These are phyloP conservation scores for Claviceps purpurea DNA, from an alignment of 2,329 filamentous ascomycete genomes.

Conservation along the genomic window DNA sequence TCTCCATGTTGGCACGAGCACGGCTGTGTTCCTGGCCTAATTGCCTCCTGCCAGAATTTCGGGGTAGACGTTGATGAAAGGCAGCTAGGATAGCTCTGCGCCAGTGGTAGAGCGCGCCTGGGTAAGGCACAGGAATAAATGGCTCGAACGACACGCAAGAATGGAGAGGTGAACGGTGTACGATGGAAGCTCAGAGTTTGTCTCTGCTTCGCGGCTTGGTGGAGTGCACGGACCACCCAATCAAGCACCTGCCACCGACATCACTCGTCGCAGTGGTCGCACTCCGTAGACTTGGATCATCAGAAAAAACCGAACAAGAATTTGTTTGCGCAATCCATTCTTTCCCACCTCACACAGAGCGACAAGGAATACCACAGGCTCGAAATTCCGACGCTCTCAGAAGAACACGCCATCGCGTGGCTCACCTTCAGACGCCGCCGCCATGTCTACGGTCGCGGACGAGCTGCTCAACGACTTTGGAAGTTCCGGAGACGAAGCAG, in stretches of 20 bases:
- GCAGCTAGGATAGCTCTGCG: neutral
- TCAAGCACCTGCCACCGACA: slow-evolving; percentile 4
- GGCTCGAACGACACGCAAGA: neutral
- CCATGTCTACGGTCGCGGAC: slow-evolving; percentile 83
- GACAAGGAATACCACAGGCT: neutral
- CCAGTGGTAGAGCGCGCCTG: neutral
- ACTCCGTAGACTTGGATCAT: too few relatives aligned
- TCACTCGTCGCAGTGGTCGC: slow-evolving; percentile 1
- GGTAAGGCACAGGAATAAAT: neutral
- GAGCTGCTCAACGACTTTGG: slow-evolving; percentile 69
- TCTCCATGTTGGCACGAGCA: slow-evolving; percentile 52
- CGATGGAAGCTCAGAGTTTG: neutral
- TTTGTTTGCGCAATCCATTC: neutral
- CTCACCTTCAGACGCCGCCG: slow-evolving; percentile 9
- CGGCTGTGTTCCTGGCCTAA: neutral
- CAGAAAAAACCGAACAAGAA: neutral
- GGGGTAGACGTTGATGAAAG: too few relatives aligned
- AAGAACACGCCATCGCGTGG: neutral
- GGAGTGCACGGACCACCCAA: slow-evolving; percentile 7
- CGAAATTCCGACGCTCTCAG: too few relatives aligned
- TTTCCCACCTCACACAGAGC: neutral
- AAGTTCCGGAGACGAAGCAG: slow-evolving; percentile 59
- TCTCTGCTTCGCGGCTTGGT: too few relatives aligned
- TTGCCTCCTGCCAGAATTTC: neutral
- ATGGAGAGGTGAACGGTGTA: slow-evolving; percentile 5